Base-by-base conservation (phyloP, 2,329 filamentous ascomycete species). In the Diplodia seriata region DNA sequence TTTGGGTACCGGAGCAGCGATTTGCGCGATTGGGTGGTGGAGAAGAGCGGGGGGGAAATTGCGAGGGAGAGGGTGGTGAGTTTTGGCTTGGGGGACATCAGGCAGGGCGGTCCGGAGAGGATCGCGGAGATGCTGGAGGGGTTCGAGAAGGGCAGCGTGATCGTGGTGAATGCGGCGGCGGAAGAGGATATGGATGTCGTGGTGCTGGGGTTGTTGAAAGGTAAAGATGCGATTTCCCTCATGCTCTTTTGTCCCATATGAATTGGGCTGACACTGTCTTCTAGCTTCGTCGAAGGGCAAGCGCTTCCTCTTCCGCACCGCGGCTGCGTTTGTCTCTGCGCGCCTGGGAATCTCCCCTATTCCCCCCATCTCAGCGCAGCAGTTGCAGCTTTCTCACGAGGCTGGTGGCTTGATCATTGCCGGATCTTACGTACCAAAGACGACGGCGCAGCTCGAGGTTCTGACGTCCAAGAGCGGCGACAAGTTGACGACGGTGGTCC, bases 341-440 rank as follows among this genome's bases (percentile, higher is more conserved):
- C 76, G 85, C 1, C 77, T 88, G 7, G 86, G 84, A 0, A 87
- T 88, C 36, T 77, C 78, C 0, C 82, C 79, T 0, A 86, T 86
- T 20, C 74, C 82, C 0, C 85, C 85, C 0, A 80, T 87, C 12
- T 81, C 84, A 0, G 80, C 83, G 0, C 70, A 73, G 0, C 78
- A 85, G 29, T 75, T 87, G 0, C 70, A 71, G 26, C 70, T 78
- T 20, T 71, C 78, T 0, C 90, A 91, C 74, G 86, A 85, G 74
- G 90, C 90, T 72, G 97, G 88, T 78, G 93, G 90, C 74, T 95
- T 92, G 73, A 94, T 86, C 71, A 88, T 88, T 70, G 89, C 87
- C 72, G 91, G 87, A 80, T 84, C 86, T 84, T 93, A 97, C 81
- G 94, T 89, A 73, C 87, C 88, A 79, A 88, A 87, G 70, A 88